These are phyloP conservation scores for Abelmoschus esculentus DNA, from an alignment of 345 rosid species.

Conservation along the genomic window DNA sequence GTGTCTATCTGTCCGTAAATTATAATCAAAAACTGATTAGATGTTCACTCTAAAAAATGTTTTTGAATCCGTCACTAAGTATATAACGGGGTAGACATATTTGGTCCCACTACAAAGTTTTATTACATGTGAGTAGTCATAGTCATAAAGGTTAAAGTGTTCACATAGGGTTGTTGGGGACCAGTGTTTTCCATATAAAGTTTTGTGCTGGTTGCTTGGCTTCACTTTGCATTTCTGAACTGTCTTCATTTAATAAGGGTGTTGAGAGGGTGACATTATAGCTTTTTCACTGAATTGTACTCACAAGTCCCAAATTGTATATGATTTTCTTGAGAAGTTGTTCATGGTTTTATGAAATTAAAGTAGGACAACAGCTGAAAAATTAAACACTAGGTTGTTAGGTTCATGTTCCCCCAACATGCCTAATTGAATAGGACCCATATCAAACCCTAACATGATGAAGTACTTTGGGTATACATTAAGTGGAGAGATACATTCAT, in stretches of 20 bases:
- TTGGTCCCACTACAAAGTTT: no score
- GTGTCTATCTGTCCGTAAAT: no score
- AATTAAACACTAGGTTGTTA: not conserved
- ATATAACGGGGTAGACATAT: no score
- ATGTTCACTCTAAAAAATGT: no score
- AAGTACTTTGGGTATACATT: not conserved
- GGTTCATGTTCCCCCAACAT: not conserved
- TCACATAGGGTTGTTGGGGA: slow-evolving; percentile 23
- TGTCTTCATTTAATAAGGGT: not conserved
- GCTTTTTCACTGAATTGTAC: not conserved
- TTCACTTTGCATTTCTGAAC: slow-evolving; percentile 5
- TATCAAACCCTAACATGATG: not conserved
- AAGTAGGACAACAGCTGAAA: not conserved
- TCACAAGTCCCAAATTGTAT: no score
- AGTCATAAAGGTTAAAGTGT: slow-evolving; percentile 21
- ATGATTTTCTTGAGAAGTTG: not conserved
- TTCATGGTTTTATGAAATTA: not conserved
- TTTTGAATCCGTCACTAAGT: no score
- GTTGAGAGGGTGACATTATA: not conserved
- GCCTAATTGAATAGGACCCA: not conserved
- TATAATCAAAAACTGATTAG: no score
- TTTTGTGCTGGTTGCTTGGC: slow-evolving; percentile 15
- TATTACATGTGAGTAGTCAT: slow-evolving; percentile 19
- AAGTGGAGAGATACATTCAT: no score
- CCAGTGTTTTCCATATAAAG: slow-evolving; percentile 21